Evolutionary conservation across 2,329 filamentous ascomycete species (phyloP).

Genomic region (Chaetomium sp.): DNA sequence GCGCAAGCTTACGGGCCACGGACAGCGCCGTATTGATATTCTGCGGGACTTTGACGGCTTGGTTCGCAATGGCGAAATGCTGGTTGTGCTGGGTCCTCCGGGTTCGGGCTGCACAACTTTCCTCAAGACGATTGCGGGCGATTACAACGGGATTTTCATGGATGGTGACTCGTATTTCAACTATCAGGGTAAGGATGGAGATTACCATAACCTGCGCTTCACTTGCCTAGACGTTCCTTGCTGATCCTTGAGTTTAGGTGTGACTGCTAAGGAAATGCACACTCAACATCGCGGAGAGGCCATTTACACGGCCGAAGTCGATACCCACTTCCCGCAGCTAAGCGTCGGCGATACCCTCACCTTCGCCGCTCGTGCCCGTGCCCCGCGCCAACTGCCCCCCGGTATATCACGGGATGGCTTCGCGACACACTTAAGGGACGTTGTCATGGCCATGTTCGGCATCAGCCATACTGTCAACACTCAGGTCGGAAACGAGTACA

Average conservation of each 20-base stretch:
- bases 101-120: slow-evolving; percentile 76
- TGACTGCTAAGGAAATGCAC: slow-evolving; percentile 68
- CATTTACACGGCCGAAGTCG: slow-evolving; percentile 80
- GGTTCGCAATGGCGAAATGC: slow-evolving; percentile 65
- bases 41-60: slow-evolving; percentile 61
- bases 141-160: slow-evolving; percentile 72
- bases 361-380: slow-evolving; percentile 66
- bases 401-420: slow-evolving; percentile 50
- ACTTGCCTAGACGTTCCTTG: neutral
- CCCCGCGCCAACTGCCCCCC: slow-evolving; percentile 54
- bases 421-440: slow-evolving; percentile 59
- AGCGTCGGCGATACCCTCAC: slow-evolving; percentile 72
- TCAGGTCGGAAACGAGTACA: slow-evolving; percentile 66
- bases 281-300: slow-evolving; percentile 73
- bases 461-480: slow-evolving; percentile 69
- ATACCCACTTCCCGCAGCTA: slow-evolving; percentile 73
- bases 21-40: slow-evolving; percentile 57
- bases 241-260: slow-evolving; percentile 30
- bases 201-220: neutral
- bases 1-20: slow-evolving; percentile 45
- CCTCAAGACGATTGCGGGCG: slow-evolving; percentile 76
- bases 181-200: slow-evolving; percentile 58
- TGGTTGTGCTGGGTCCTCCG: slow-evolving; percentile 67
- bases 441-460: slow-evolving; percentile 70
- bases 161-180: slow-evolving; percentile 68